Evolutionary conservation across 192 early-diverging fungal species (phyloP), one percentile per base, ranked within the genome.

Genomic region (Linnemannia schmuckeri): DNA sequence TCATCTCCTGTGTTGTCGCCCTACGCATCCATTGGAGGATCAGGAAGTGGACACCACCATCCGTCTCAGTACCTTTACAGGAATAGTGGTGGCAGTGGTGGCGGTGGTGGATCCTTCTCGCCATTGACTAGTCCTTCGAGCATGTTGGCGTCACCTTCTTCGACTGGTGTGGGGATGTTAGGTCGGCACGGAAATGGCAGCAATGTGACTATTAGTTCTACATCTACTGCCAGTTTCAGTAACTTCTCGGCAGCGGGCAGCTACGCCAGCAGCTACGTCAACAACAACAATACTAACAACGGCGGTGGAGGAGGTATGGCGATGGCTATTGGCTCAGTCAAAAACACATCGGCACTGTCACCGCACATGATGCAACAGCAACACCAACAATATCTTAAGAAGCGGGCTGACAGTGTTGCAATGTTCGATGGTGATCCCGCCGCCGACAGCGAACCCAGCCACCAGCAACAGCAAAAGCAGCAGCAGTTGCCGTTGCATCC

Each of bases 31-130:
- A 13, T 30, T 3, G 61, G 61, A 66, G 61, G 61, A 12, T 66
- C 61, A 4, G 61, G 61, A 66, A 30, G 61, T 12, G 61, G 61
- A n/a, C n/a, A 41, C 15, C 63, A 44, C 35, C 66, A 78, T 13
- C 72, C 27, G 10, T 42, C 70, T 0, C 70, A 71, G 40, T 41
- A 71, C 6, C 70, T 42, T 30, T 27, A 42, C 18, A 38, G 40
- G 70, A 71, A 71, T 27, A 7, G 38, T 38, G 69, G 69, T 10
- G 72, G 72, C 22, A 46, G 72, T 30, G 22, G 38, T 4, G 22
- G n/a, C n/a, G n/a, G n/a, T n/a, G n/a, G 27, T 17, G 70, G 70
- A 17, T 82, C 49, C 1, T 76, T 76, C n/a, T 82, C 81, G 38
- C 81, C 81, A 3, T 41, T 82, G 40, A 30, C 38, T 1, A 82